These are phyloP conservation scores for Schwanniomyces occidentalis DNA, from an alignment of 805 yeast genomes.

Conservation along the genomic window DNA sequence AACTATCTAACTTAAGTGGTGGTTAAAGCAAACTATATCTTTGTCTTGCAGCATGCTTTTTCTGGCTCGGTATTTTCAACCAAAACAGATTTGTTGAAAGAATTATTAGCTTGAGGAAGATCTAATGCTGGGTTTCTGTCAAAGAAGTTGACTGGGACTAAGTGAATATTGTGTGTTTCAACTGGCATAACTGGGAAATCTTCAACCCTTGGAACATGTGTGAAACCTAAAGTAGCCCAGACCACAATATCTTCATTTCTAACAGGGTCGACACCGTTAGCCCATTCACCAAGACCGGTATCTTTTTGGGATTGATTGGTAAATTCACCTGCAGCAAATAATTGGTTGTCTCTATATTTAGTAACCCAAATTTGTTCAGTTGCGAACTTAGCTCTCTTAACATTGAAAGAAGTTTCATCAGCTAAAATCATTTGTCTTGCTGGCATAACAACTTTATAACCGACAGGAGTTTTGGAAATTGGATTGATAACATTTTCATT, in stretches of 20 bases:
- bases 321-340: conserved; percentile 83
- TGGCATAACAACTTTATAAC: conserved; percentile 71
- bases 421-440: conserved; percentile 78
- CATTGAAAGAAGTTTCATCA: conserved; percentile 59
- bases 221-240: conserved; percentile 81
- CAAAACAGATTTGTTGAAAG: conserved; percentile 63
- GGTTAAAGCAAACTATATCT: too few relatives aligned
- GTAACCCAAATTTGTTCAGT: conserved; percentile 83
- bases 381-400: conserved; percentile 71
- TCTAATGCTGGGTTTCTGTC: conserved; percentile 77
- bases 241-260: conserved; percentile 76
- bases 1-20: too few relatives aligned
- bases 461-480: conserved; percentile 69
- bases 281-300: conserved; percentile 72
- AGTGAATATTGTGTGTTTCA: conserved; percentile 65
- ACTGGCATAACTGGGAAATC: conserved; percentile 92
- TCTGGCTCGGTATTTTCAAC: conserved; percentile 21
- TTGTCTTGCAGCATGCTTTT: conserved; percentile 37
- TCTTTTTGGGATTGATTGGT: conserved; percentile 76
- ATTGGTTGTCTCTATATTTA: conserved; percentile 68
- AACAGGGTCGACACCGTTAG: conserved; percentile 63
- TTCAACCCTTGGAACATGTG: conserved; percentile 80
- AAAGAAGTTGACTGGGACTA: conserved; percentile 74
- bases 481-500: conserved; percentile 74
- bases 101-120: conserved; percentile 68